Percentiles rank a stretch among this genome's conserved stretches.
Conservation (phyloP, 2,329 filamentous ascomycete genomes). For the Eurotiales sp. region DNA sequence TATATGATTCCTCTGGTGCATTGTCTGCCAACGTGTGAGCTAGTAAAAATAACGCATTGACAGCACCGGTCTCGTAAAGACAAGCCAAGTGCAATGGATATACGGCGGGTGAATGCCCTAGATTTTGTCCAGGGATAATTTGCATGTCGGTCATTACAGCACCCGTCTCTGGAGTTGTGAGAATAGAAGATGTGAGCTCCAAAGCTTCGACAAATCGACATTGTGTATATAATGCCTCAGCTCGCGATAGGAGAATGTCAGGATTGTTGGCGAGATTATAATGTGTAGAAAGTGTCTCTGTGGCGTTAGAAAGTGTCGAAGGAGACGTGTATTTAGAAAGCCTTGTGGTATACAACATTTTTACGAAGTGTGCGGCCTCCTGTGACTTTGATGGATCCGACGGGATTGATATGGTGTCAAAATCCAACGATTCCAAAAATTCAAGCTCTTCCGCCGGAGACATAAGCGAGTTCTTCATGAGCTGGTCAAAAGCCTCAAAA, state of each 20-base stretch:
- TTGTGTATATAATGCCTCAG: conserved; percentile 89
- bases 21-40: conserved; percentile 89
- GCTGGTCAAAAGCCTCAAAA: conserved; percentile 95
- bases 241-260: conserved; percentile 83
- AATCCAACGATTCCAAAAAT: conserved; percentile 84
- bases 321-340: conserved; percentile 94
- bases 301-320: conserved; percentile 73
- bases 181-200: conserved; percentile 74
- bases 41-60: conserved; percentile 84
- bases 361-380: conserved; percentile 89
- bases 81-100: conserved; percentile 91
- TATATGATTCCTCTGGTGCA: conserved; percentile 84
- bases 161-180: conserved; percentile 82
- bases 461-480: conserved; percentile 95
- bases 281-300: conserved; percentile 87
- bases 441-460: conserved; percentile 83
- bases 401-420: conserved; percentile 70
- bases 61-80: conserved; percentile 79
- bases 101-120: conserved; percentile 52
- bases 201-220: conserved; percentile 89
- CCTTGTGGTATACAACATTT: conserved; percentile 92
- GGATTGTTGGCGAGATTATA: conserved; percentile 84
- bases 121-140: conserved; percentile 27
- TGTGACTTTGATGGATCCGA: conserved; percentile 67
- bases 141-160: conserved; percentile 45